Conservation (phyloP, 78 protist genomes). For the Dictyostelium citrinum region DNA sequence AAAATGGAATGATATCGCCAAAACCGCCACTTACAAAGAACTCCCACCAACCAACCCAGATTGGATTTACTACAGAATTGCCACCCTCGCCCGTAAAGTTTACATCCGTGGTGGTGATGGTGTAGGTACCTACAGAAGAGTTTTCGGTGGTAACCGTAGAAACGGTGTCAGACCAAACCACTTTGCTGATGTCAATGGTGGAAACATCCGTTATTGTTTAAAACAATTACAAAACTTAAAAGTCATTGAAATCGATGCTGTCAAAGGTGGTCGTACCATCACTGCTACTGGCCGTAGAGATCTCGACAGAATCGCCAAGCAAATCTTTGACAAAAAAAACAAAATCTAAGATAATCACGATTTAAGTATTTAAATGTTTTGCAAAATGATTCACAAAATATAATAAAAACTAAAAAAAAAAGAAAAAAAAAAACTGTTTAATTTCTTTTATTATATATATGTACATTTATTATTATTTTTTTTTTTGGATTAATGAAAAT, state of each 20-base stretch:
- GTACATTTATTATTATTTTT: not conserved
- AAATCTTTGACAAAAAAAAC: slow-evolving; percentile 62
- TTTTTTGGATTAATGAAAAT: not conserved
- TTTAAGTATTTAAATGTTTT: not conserved
- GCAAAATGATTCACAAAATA: not conserved
- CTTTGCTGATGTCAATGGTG: slow-evolving; percentile 79
- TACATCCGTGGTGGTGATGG: slow-evolving; percentile 90
- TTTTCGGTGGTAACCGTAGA: slow-evolving; percentile 81
- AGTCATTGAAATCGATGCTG: slow-evolving; percentile 72
- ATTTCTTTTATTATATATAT: not conserved
- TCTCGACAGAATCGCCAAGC: slow-evolving; percentile 88
- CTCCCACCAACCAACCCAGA: slow-evolving; percentile 97
- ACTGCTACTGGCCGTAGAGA: slow-evolving; percentile 86
- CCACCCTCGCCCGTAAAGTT: slow-evolving; percentile 91
- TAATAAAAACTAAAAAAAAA: not conserved
- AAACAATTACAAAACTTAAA: slow-evolving; percentile 84
- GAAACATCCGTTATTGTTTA: slow-evolving; percentile 85
- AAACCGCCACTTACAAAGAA: slow-evolving; percentile 94
- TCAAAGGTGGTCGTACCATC: slow-evolving; percentile 84
- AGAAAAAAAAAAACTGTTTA: not conserved
- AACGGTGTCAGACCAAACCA: slow-evolving; percentile 85
- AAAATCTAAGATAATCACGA: slow-evolving; percentile 15
- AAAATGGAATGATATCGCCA: slow-evolving; percentile 94
- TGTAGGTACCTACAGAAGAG: slow-evolving; percentile 78
- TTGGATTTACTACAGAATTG: slow-evolving; percentile 97